Base-by-base conservation (phyloP, 2,329 filamentous ascomycete genomes). In the Coniochaeta prunicola region DNA sequence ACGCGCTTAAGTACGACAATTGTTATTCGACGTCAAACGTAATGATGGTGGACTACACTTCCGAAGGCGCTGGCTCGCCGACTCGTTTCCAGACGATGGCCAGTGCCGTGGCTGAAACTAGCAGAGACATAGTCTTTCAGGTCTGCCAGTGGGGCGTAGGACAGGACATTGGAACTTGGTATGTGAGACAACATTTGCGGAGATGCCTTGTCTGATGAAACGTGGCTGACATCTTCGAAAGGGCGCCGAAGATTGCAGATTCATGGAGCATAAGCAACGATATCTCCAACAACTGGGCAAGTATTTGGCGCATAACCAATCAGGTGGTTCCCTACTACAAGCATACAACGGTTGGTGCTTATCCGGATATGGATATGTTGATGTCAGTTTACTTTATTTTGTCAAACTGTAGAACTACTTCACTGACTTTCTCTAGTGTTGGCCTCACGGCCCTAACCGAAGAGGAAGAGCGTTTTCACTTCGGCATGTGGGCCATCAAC, bases 131-230 rank as follows among this genome's bases (percentile, higher is more conserved):
- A 1, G 65, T 77, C 3, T 81, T 80, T 59, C 77, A 78, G 36
- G 72, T 81, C 9, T 82, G 80, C 61, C 80, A 82, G 64, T 82
- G 80, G 80, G 80, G 79, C 0, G 70, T 81, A 5, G 79, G 78
- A 1, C 65, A 74, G 28, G 72, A 81, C 50, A 71, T 80, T 0
- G 75, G 76, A 0, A 69, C 73, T 4, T 82, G 79, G 77, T 68
- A 55, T 59, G 60, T 4, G 2, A 4, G 0, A 0, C 0, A 28
- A 34, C n/a, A n/a, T n/a, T n/a, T n/a, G n/a, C n/a, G n/a, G n/a
- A n/a, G n/a, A n/a, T n/a, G n/a, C n/a, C n/a, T n/a, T n/a, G n/a
- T n/a, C n/a, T n/a, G n/a, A n/a, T n/a, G n/a, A n/a, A n/a, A n/a
- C n/a, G n/a, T n/a, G n/a, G 2, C 30, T 55, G 53, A 55, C 9